Evolutionary conservation across 2,329 filamentous ascomycete genomes (phyloP).

Genomic region (Magnaporthales sp.): DNA sequence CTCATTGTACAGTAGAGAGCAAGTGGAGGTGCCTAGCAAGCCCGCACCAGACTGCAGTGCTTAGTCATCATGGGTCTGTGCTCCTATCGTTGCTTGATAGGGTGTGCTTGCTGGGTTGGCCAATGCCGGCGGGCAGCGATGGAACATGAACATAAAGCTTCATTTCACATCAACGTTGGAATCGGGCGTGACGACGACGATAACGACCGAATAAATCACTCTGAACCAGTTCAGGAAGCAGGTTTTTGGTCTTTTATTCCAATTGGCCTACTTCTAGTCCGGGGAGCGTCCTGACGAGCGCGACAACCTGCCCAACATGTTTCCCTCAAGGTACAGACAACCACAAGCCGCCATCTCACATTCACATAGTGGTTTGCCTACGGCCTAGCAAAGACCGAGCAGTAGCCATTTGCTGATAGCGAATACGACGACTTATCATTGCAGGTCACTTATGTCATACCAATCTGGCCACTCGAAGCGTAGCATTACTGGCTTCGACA

Average conservation of each 20-base stretch:
- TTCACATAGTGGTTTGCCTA: neutral
- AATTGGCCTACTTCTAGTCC: neutral
- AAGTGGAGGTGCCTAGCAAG: neutral
- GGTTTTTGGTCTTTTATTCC: neutral
- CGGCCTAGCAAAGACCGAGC: neutral
- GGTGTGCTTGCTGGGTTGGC: neutral
- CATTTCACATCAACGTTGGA: neutral
- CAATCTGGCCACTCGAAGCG: conserved; percentile 40
- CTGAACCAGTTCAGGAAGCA: neutral
- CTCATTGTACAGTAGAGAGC: neutral
- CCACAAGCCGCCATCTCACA: neutral
- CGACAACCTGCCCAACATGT: neutral
- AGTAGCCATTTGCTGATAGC: neutral
- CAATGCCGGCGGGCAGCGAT: neutral
- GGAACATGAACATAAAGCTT: neutral
- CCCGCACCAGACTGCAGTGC: no score
- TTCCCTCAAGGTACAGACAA: conserved; percentile 2
- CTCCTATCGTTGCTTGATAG: neutral
- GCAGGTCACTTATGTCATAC: conserved; percentile 41
- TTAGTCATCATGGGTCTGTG: neutral
- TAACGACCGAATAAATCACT: neutral
- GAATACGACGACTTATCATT: no score
- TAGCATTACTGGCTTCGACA: conserved; percentile 90
- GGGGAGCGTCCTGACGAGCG: neutral
- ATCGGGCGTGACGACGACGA: neutral